These are phyloP conservation scores for Rhizopogon salebrosus DNA, from an alignment of 768 basidiomycete species.

Conservation along the genomic window DNA sequence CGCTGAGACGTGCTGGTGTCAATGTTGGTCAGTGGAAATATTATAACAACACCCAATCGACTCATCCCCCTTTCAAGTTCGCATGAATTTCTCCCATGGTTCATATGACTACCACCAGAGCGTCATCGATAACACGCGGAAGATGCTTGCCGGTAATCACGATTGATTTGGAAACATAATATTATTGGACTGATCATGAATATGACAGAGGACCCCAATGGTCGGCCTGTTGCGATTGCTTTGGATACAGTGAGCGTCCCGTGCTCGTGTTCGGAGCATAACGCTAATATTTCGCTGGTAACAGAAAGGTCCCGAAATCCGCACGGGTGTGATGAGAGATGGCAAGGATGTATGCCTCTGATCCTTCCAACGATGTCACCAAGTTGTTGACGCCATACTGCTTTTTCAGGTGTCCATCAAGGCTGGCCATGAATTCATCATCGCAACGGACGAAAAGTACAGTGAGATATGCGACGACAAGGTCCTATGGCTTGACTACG, in stretches of 20 bases:
- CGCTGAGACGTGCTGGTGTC: constrained; percentile 87
- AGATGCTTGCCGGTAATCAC: constrained; percentile 67
- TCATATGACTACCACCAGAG: constrained; percentile 98
- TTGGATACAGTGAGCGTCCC: constrained; percentile 78
- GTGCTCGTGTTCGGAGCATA: not conserved
- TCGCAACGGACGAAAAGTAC: constrained; percentile 82
- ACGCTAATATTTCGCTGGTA: not conserved
- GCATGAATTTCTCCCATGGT: constrained; percentile 99
- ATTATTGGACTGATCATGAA: constrained; percentile 3
- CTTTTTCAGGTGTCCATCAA: constrained; percentile 62
- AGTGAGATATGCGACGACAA: constrained; percentile 77
- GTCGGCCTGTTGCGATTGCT: constrained; percentile 95
- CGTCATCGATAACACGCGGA: constrained; percentile 95
- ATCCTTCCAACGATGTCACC: constrained; percentile 1
- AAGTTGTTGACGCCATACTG: constrained; percentile 2
- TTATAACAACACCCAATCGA: not conserved
- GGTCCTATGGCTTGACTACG: constrained; percentile 90
- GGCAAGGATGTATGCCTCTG: constrained; percentile 68
- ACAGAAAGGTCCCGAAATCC: constrained; percentile 99
- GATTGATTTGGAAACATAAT: not conserved
- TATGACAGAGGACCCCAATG: constrained; percentile 54
- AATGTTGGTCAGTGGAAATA: constrained; percentile 79
- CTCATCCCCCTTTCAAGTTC: constrained; percentile 48
- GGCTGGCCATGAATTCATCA: constrained; percentile 91
- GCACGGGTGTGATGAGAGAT: constrained; percentile 89